Conservation (phyloP, 1,284 basidiomycete species). For the Sanghuangporus weigelae region DNA sequence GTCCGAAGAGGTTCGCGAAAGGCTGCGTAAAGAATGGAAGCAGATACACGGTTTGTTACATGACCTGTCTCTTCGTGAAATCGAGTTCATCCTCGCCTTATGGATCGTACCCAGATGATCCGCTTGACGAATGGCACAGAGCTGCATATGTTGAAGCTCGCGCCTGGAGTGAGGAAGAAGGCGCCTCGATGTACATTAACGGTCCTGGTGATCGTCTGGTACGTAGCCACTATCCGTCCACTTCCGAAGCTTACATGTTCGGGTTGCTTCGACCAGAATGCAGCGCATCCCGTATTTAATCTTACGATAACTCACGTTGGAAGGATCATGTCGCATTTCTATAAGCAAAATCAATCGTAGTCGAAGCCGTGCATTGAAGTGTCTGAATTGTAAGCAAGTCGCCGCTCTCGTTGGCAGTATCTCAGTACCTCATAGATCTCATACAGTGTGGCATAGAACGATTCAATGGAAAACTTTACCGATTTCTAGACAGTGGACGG, state of each 20-base stretch:
- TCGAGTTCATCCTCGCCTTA: constrained; percentile 18
- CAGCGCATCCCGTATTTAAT: constrained; percentile 86
- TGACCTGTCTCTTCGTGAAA: constrained; percentile 12
- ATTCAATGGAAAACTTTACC: too few relatives aligned
- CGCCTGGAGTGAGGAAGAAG: constrained; percentile 76
- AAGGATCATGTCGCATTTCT: constrained; percentile 73
- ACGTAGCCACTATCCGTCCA: constrained; percentile 28
- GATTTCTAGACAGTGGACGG: too few relatives aligned
- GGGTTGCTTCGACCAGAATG: constrained; percentile 51
- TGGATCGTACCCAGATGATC: constrained; percentile 20
- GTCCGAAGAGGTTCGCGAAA: constrained; percentile 37
- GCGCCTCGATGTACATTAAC: constrained; percentile 57
- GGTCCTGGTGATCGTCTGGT: constrained; percentile 67
- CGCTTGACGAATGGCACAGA: constrained; percentile 41
- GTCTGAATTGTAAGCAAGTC: background rate
- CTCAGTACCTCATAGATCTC: too few relatives aligned
- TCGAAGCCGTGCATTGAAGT: background rate
- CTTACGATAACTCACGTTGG: constrained; percentile 72
- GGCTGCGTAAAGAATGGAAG: constrained; percentile 43
- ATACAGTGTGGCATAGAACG: too few relatives aligned
- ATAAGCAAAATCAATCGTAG: constrained; percentile 41
- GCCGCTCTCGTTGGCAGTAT: too few relatives aligned
- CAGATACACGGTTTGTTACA: constrained; percentile 27
- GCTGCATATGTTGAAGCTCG: constrained; percentile 55
- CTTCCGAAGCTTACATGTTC: background rate